A percentile compares a stretch with the other conserved stretches of the same genome.
Evolutionary conservation across 306 rosid genomes (phyloP).

Genomic region (Begonia peltatifolia): DNA sequence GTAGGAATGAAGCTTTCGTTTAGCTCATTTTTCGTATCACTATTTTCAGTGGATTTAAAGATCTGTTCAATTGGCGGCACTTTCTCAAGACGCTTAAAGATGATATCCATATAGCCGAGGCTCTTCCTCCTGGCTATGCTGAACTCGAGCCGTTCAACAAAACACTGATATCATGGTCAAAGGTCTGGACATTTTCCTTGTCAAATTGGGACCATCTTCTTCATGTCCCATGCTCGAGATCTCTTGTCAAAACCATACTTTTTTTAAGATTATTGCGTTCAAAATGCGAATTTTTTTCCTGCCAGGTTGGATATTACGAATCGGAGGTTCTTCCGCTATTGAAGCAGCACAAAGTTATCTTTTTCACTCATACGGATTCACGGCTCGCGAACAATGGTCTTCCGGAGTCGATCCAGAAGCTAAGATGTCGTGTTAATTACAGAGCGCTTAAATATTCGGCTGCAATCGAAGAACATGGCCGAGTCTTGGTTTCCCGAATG

Average conservation of each 20-base stretch:
- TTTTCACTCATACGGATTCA: slow-evolving; percentile 89
- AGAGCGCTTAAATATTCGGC: slow-evolving; percentile 79
- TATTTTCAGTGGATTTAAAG: slow-evolving; percentile 74
- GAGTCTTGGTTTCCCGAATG: slow-evolving; percentile 73
- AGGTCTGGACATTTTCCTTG: slow-evolving; percentile 25
- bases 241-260: no score
- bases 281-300: not conserved
- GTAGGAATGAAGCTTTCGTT: no score
- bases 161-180: slow-evolving; percentile 93
- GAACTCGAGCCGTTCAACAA: slow-evolving; percentile 60
- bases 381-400: slow-evolving; percentile 73
- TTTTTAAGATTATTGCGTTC: no score
- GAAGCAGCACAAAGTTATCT: slow-evolving; percentile 73
- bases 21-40: no score
- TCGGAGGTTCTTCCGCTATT: slow-evolving; percentile 69
- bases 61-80: slow-evolving; percentile 88
- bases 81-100: slow-evolving; percentile 68
- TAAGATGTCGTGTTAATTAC: slow-evolving; percentile 86
- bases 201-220: no score
- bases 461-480: slow-evolving; percentile 66
- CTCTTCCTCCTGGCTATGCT: slow-evolving; percentile 53
- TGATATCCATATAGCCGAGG: slow-evolving; percentile 76
- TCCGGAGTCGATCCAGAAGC: slow-evolving; percentile 51
- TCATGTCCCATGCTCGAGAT: no score
- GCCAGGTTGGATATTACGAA: slow-evolving; percentile 67